Conservation (phyloP, 192 early-diverging fungal genomes). For the Spizellomyces sp. region DNA sequence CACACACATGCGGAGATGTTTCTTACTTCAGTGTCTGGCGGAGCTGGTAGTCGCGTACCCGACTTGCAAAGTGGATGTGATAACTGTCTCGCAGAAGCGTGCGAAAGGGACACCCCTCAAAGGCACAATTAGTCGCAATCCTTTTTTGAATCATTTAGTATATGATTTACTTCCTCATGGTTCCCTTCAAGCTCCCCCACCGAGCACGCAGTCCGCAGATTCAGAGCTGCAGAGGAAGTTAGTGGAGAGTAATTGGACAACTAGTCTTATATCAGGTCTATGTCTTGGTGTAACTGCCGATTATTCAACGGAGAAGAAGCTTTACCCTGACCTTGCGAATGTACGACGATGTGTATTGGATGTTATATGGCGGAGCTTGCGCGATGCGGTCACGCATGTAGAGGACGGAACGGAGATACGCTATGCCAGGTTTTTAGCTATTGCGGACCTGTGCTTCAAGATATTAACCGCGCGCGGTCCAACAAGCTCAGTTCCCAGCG, state of each 20-base stretch:
- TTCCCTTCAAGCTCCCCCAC: constrained; percentile 9
- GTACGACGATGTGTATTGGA: constrained; percentile 72
- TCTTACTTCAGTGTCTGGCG: constrained; percentile 81
- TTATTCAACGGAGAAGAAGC: constrained; percentile 50
- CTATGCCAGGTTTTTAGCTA: constrained; percentile 68
- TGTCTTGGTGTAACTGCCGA: constrained; percentile 37
- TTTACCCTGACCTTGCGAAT: constrained; percentile 58
- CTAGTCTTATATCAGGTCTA: constrained; percentile 37
- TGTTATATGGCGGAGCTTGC: constrained; percentile 60
- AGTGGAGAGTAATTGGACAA: constrained; percentile 44
- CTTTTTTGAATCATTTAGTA: constrained; percentile 63
- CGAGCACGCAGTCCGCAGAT: neutral
- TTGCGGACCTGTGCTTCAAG: constrained; percentile 69
- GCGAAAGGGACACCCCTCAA: constrained; percentile 43
- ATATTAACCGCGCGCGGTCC: constrained; percentile 55
- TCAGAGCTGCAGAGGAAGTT: constrained; percentile 13
- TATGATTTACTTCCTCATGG: constrained; percentile 68
- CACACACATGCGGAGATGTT: constrained; percentile 60
- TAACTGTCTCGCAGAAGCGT: constrained; percentile 57
- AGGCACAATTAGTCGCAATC: constrained; percentile 40
- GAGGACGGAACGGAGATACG: constrained; percentile 51
- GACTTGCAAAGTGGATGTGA: constrained; percentile 72
- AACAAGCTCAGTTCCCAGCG: constrained; percentile 9
- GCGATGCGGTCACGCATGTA: constrained; percentile 55
- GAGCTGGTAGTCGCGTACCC: constrained; percentile 90